A percentile compares a stretch with the other conserved stretches of the same genome.
Evolutionary conservation across 2,329 filamentous ascomycete genomes (phyloP).

Genomic region (Amauroascus verrucosus): DNA sequence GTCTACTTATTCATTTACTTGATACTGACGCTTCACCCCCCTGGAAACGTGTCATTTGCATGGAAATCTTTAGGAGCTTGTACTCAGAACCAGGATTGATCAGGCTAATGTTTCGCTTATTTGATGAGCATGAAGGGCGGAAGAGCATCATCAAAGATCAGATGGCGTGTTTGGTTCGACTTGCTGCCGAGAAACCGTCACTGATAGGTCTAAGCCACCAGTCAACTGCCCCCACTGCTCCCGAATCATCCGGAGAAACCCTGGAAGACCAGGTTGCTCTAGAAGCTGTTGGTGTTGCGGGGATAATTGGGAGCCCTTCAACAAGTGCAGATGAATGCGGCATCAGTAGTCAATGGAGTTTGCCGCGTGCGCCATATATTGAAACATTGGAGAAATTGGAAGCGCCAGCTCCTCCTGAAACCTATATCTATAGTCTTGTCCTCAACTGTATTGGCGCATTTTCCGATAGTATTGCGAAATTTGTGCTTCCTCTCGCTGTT

Average conservation of each 20-base stretch:
- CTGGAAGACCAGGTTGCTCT: conserved; percentile 75
- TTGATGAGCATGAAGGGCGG: conserved; percentile 61
- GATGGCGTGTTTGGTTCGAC: conserved; percentile 77
- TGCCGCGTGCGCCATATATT: conserved; percentile 74
- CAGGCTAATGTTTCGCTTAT: conserved; percentile 67
- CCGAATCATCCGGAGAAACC: conserved; percentile 46
- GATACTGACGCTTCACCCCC: conserved; percentile 67
- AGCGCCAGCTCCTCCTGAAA: conserved; percentile 71
- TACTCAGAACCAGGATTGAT: conserved; percentile 72
- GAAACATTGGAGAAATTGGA: conserved; percentile 92
- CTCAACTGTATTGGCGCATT: conserved; percentile 81
- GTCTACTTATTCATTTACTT: conserved; percentile 71
- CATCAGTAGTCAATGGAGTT: conserved; percentile 87
- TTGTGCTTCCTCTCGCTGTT: conserved; percentile 82
- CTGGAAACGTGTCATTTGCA: conserved; percentile 83
- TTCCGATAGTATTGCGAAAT: conserved; percentile 86
- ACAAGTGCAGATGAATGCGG: conserved; percentile 58
- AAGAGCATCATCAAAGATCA: conserved; percentile 71
- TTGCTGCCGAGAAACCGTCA: conserved; percentile 81
- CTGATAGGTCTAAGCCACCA: conserved; percentile 83
- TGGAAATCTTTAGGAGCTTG: conserved; percentile 81
- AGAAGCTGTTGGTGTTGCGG: conserved; percentile 76
- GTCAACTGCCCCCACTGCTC: conserved; percentile 66
- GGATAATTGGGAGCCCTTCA: conserved; percentile 67
- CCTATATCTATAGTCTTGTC: conserved; percentile 84